These are phyloP conservation scores for Centaurea solstitialis DNA, from an alignment of 129 eudicot genomes.

Conservation along the genomic window DNA sequence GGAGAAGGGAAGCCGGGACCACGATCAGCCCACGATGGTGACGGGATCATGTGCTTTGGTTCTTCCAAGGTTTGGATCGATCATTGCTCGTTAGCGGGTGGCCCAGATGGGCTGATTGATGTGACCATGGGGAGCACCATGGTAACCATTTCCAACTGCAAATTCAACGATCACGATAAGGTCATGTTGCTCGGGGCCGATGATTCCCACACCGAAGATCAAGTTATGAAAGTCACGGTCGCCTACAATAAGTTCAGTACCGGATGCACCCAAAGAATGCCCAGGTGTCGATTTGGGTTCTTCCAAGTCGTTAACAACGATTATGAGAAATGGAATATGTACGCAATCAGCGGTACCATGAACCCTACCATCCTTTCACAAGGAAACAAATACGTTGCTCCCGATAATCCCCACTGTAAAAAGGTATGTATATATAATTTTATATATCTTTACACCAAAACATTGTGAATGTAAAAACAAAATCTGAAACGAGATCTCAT, in stretches of 20 bases:
- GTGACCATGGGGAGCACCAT: conserved; percentile 62
- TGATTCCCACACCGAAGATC: conserved; percentile 13
- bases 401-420: conserved; percentile 1
- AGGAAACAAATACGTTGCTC: conserved; percentile 46
- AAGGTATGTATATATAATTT: background rate
- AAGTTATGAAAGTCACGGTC: conserved; percentile 26
- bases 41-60: conserved; percentile 46
- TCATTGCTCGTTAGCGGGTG: conserved; percentile 48
- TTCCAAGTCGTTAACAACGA: conserved; percentile 44
- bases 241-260: conserved; percentile 37
- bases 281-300: conserved; percentile 37
- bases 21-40: conserved; percentile 66
- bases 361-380: conserved; percentile 39
- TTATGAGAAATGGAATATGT: conserved; percentile 36
- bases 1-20: conserved; percentile 36
- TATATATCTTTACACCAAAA: too few species aligned
- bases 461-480: too few species aligned
- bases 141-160: conserved; percentile 69
- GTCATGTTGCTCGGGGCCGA: conserved; percentile 39
- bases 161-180: conserved; percentile 60
- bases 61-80: conserved; percentile 67
- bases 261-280: conserved; percentile 38
- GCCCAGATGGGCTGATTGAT: conserved; percentile 69
- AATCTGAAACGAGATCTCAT: too few species aligned
- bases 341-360: conserved; percentile 42